Evolutionary conservation across 495 filamentous ascomycete species (phyloP).

Genomic region (Penicillium malachiteum): DNA sequence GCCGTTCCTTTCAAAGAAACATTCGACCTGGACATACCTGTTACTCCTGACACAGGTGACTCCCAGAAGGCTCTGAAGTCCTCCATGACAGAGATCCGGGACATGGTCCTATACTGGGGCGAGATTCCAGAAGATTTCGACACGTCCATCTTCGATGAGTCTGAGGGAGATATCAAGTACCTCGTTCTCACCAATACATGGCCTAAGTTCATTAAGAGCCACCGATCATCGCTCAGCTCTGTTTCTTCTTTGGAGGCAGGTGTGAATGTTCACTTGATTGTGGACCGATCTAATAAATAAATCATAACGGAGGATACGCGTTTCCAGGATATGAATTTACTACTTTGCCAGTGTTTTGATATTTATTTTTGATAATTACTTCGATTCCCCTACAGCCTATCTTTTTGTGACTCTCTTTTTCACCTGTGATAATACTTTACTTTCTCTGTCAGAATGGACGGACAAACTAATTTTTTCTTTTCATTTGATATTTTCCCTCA

Average conservation of each 20-base stretch:
- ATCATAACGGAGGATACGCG: neutral
- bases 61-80: slow-evolving; percentile 22
- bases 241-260: slow-evolving; percentile 1
- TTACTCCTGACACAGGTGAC: slow-evolving; percentile 5
- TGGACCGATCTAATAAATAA: neutral
- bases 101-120: slow-evolving; percentile 34
- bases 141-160: slow-evolving; percentile 54
- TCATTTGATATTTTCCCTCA: no score
- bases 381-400: neutral
- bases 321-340: neutral
- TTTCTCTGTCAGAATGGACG: neutral
- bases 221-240: slow-evolving; percentile 19
- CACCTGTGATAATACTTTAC: neutral
- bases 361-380: neutral
- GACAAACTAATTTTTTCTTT: neutral
- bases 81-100: slow-evolving; percentile 18
- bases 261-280: neutral
- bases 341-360: neutral
- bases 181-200: slow-evolving; percentile 70
- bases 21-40: neutral
- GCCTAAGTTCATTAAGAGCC: slow-evolving; percentile 56
- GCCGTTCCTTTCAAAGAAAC: slow-evolving; percentile 32
- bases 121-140: slow-evolving; percentile 53
- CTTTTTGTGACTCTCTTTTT: neutral
- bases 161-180: slow-evolving; percentile 63